Evolutionary conservation across 306 rosid species (phyloP).

Genomic region (Trichosanthes truncata): DNA sequence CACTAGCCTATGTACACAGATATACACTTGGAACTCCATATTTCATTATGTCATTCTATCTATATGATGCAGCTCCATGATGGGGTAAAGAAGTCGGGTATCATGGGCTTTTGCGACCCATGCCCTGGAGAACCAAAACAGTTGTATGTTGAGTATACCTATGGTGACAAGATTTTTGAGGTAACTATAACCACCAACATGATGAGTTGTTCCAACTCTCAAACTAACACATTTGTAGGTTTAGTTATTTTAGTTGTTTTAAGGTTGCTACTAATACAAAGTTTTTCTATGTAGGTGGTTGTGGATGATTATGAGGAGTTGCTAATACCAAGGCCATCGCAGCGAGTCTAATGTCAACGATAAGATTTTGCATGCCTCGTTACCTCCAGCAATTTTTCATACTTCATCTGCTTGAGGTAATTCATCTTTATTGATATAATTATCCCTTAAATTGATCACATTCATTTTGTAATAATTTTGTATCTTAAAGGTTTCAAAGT

Average conservation of each 20-base stretch:
- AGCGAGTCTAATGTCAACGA: slow-evolving; percentile 34
- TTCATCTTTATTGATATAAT: neutral
- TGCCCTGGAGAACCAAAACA: slow-evolving; percentile 73
- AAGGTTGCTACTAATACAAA: neutral
- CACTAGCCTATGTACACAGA: neutral
- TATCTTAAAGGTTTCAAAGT: neutral
- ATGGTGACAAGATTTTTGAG: slow-evolving; percentile 45
- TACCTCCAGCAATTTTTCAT: slow-evolving; percentile 36
- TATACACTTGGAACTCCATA: neutral
- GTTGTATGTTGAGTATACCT: slow-evolving; percentile 65
- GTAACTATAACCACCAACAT: slow-evolving; percentile 22
- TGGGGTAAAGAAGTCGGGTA: slow-evolving; percentile 88
- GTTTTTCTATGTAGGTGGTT: slow-evolving; percentile 38
- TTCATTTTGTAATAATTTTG: slow-evolving; percentile 1
- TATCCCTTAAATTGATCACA: neutral
- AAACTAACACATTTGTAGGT: neutral
- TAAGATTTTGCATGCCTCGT: slow-evolving; percentile 2
- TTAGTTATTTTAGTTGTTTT: neutral
- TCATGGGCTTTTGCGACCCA: slow-evolving; percentile 95
- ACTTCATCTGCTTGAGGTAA: slow-evolving; percentile 28
- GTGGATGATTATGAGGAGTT: slow-evolving; percentile 68
- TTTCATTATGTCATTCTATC: slow-evolving; percentile 6
- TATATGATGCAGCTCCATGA: slow-evolving; percentile 69
- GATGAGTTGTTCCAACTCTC: neutral
- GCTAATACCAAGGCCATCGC: slow-evolving; percentile 47